Conservation (phyloP, 441 rosid species). For the Brassica balearica region DNA sequence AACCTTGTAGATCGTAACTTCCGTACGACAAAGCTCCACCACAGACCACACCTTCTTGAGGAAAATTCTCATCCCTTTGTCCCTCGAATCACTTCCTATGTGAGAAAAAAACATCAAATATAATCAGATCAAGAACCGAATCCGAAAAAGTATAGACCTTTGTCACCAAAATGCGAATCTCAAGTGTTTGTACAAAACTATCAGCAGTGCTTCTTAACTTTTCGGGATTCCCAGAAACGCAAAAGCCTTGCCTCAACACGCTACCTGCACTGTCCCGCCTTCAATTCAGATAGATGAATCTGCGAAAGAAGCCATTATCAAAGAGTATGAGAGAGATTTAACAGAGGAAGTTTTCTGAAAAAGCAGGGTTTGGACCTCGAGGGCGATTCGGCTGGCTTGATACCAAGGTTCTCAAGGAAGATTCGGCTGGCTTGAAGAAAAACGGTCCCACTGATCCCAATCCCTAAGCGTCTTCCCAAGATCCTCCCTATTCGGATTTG, state of each 20-base stretch:
- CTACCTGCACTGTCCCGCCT: no score
- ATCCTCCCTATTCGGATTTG: conserved; percentile 90
- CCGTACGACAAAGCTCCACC: conserved; percentile 65
- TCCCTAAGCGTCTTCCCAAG: conserved; percentile 95
- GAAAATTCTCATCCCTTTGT: conserved; percentile 70
- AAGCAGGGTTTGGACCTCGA: no score
- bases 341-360: no score
- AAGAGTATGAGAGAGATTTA: no score
- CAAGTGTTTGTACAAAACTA: no score
- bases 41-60: conserved; percentile 73
- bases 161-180: neutral
- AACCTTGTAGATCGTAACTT: conserved; percentile 56
- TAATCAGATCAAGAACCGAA: neutral
- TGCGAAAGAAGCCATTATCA: no score
- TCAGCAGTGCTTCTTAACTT: neutral
- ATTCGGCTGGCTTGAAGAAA: conserved; percentile 52
- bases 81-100: conserved; percentile 1
- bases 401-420: no score
- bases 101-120: neutral
- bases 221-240: no score
- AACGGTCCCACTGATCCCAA: conserved; percentile 99
- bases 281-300: no score
- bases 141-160: neutral
- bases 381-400: no score
- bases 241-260: no score